Base-by-base conservation (phyloP, 1,139 yeast species). In the Taphrina pruni region DNA sequence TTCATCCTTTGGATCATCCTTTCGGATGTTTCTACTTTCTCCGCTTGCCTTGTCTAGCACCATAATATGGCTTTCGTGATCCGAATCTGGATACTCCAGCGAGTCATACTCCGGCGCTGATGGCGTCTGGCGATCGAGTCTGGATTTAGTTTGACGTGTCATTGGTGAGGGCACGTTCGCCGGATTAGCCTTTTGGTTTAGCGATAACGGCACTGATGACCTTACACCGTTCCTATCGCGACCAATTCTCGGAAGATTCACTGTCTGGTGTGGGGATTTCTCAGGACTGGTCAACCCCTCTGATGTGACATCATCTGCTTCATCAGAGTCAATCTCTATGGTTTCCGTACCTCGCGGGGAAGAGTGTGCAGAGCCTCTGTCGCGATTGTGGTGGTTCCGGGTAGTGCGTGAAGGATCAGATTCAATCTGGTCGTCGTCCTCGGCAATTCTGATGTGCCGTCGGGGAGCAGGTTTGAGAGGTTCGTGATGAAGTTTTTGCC, bases 21-120 rank as follows among this genome's bases (percentile, higher is more conserved):
- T 12, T 2, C 12, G n/a, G n/a, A 7, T 45, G n/a, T 17, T 17
- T 45, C 6, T 17, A 14, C 8, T 45, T 1, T 7, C 17, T 14
- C 6, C n/a, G 48, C 20, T 5, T 17, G 20, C 8, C 20, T 45
- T 45, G 48, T 45, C 48, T 11, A 7, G 8, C n/a, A n/a, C 48
- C 8, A 17, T 6, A 14, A 7, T 45, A 7, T 45, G n/a, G 20
- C 48, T 45, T 45, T 54, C 58, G 17, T 32, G 20, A 45, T 58
- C 62, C 6, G 62, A 58, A 21, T 32, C 54, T n/a, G 62, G 62
- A 58, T 58, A 58, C 41, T 43, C 17, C 20, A 58, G 41, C 6
- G 12, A 7, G 12, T 50, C 54, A 21, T 50, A 2, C 36, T 50
- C 54, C 8, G 4, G 48, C 12, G n/a, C 6, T 45, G 48, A 14